phyloP scores from a whole-genome alignment of 345 rosid species.

The Noccaea bulbosa region DNA sequence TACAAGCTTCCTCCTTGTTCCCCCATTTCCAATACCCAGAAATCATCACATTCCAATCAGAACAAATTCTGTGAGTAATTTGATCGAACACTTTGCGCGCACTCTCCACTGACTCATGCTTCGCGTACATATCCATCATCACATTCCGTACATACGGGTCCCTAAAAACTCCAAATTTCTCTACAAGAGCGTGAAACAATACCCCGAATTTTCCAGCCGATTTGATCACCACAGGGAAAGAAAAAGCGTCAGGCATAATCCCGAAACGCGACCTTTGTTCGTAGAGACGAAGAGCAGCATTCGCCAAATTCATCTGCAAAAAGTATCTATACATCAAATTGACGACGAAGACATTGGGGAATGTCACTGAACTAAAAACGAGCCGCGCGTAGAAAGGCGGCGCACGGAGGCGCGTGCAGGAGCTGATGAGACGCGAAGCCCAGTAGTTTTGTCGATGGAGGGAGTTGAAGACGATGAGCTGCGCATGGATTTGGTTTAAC shows the following conservation, averaged over 20 bases:
- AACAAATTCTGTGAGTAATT: constrained; percentile 50
- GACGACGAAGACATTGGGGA: constrained; percentile 35
- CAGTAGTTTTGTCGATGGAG: constrained; percentile 45
- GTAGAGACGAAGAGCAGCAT: constrained; percentile 39
- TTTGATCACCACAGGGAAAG: constrained; percentile 49
- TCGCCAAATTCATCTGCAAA: constrained; percentile 32
- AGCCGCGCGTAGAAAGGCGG: constrained; percentile 38
- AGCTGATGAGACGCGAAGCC: constrained; percentile 40
- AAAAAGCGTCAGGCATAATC: constrained; percentile 40
- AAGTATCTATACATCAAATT: constrained; percentile 41
- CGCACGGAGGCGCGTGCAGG: constrained; percentile 46
- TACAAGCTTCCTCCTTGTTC: constrained; percentile 43
- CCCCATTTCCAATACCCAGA: constrained; percentile 56
- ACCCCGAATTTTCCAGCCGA: constrained; percentile 40
- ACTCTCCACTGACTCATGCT: constrained; percentile 37
- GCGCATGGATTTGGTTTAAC: constrained; percentile 48
- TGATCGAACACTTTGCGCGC: constrained; percentile 64
- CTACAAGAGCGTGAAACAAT: constrained; percentile 45
- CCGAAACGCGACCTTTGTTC: constrained; percentile 22
- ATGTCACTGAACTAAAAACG: constrained; percentile 31
- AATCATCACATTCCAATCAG: constrained; percentile 61
- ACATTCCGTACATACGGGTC: constrained; percentile 48
- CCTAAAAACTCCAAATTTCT: constrained; percentile 43
- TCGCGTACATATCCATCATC: constrained; percentile 44
- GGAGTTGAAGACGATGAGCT: constrained; percentile 43